Base-by-base conservation (phyloP, 306 rosid species). In the Ormosia semicastrata region DNA sequence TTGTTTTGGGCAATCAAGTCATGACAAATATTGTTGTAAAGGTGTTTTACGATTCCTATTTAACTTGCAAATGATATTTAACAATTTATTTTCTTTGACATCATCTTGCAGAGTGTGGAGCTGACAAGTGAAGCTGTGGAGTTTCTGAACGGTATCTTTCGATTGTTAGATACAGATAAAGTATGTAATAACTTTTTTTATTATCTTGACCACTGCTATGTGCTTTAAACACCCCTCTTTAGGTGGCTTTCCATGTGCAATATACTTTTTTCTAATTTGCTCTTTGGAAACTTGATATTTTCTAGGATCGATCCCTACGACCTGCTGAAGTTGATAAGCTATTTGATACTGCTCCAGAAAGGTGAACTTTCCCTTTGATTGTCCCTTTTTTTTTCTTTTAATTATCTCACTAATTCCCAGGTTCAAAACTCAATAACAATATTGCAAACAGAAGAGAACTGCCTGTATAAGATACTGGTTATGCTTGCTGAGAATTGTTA, bases 271-370 rank as follows among this genome's bases (percentile, higher is more conserved):
- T 72, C 59, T 78, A 56, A 73, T 80, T 78, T 77, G 72, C 78
- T 73, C 82, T 49, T 81, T 57, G 68, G 64, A 75, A 83, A 79
- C 62, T 41, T 86, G 81, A 70, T 67, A 83, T 47, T 75, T 52
- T 81, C 81, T 71, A 94, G 98, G 98, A 94, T 70, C 92, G 91
- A 87, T 88, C 85, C 54, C 78, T 94, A 44, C 89, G 47, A 72
- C 92, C 92, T 75, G 81, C 81, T 64, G 97, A 94, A 87, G 91
- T 94, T 66, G 91, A 92, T 84, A 86, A 88, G 66, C 87, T 94
- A 49, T 94, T 91, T 88, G 81, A 84, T 81, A 88, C 95, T 85
- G 97, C 97, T 73, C 98, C 98, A 72, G 92, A 93, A 89, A 89
- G 94, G 98, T 94, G 67, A 81, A 12, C 63, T 75, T 78, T 71